Evolutionary conservation across 2,329 filamentous ascomycete genomes (phyloP).

Genomic region (Bipolaris oryzae): DNA sequence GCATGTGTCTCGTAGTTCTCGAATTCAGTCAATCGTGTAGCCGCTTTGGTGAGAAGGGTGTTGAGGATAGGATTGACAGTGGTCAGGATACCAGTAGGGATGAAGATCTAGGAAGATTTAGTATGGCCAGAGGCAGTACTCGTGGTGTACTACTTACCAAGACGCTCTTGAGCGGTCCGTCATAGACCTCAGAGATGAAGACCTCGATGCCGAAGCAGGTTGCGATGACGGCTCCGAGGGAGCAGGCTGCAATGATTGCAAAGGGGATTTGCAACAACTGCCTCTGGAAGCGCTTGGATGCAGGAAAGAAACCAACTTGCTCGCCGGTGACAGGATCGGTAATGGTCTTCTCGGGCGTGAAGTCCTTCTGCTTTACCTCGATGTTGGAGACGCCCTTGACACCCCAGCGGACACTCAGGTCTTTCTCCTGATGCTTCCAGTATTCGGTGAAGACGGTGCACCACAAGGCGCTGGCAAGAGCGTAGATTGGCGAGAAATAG

Average conservation of each 20-base stretch:
- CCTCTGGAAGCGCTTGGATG: conserved; percentile 73
- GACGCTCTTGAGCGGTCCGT: conserved; percentile 83
- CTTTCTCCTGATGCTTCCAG: conserved; percentile 92
- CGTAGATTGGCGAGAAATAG: conserved; percentile 82
- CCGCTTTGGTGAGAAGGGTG: conserved; percentile 74
- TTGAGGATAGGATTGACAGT: conserved; percentile 79
- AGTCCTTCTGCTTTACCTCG: conserved; percentile 77
- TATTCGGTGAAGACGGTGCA: conserved; percentile 87
- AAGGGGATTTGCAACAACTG: conserved; percentile 87
- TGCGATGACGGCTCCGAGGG: conserved; percentile 81
- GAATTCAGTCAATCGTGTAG: conserved; percentile 75
- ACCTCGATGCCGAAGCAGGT: conserved; percentile 92
- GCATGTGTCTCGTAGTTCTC: conserved; percentile 94
- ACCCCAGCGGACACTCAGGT: conserved; percentile 86
- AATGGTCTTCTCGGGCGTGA: conserved; percentile 76
- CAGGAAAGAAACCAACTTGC: conserved; percentile 74
- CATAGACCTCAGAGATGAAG: conserved; percentile 93
- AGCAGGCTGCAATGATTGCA: conserved; percentile 71
- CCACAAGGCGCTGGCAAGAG: conserved; percentile 81
- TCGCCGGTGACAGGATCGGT: conserved; percentile 85
- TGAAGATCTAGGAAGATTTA: conserved; percentile 66
- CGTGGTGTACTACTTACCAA: conserved; percentile 63
- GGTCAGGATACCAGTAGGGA: conserved; percentile 88
- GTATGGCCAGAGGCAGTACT: not conserved
- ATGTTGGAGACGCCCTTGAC: conserved; percentile 84